These are phyloP conservation scores for Garcia nutans DNA, from an alignment of 345 rosid genomes.

Conservation along the genomic window DNA sequence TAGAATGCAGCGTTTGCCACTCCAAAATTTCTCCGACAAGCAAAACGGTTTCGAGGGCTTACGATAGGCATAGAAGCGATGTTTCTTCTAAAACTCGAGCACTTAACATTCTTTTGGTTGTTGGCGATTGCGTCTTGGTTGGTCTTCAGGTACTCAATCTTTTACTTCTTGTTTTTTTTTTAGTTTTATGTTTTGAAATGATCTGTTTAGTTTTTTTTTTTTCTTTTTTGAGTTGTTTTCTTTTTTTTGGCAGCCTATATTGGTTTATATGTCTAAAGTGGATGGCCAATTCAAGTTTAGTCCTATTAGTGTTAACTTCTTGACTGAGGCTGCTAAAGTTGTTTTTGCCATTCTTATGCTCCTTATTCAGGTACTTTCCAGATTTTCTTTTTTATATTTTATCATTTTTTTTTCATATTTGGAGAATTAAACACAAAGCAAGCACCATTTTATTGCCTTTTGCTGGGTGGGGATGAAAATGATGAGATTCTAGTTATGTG, in stretches of 20 bases:
- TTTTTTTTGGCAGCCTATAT: not conserved
- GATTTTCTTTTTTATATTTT: no score
- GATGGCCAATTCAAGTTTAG: not conserved
- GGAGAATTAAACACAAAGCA: no score
- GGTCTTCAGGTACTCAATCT: not conserved
- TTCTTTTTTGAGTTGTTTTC: not conserved
- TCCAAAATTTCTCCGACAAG: not conserved
- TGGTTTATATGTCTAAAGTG: not conserved
- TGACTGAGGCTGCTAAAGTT: slow-evolving; percentile 1
- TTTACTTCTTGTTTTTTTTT: no score
- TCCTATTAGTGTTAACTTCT: not conserved
- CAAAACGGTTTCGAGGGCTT: not conserved
- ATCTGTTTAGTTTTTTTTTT: not conserved
- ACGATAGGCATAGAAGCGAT: not conserved
- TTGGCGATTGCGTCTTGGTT: not conserved
- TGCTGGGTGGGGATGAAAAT: no score
- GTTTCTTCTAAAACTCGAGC: not conserved
- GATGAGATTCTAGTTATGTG: no score
- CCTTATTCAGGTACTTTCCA: not conserved
- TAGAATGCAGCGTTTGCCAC: not conserved
- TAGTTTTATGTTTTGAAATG: not conserved
- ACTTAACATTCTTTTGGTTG: not conserved
- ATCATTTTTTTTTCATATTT: no score
- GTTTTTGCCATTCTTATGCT: not conserved
- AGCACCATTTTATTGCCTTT: no score